Base-by-base conservation (phyloP, 1,284 basidiomycete genomes). In the Leccinum pachyderme region DNA sequence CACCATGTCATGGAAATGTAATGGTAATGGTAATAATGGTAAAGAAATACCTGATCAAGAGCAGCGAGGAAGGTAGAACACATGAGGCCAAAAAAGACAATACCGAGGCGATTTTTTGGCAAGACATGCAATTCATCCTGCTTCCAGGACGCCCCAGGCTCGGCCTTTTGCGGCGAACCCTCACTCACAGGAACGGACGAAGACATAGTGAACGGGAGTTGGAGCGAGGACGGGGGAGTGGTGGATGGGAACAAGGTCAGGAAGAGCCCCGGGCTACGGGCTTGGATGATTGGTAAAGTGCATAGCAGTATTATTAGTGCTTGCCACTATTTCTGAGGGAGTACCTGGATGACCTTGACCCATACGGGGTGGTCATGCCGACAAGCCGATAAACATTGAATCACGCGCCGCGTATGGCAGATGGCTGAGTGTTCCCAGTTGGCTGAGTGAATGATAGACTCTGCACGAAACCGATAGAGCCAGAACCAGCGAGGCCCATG, bases 41-140 rank as follows among this genome's bases (percentile, higher is more conserved):
- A 5, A 31, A 32, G 25, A 62, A 63, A 52, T 55, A 81, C 82
- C 71, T 84, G 82, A 63, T 84, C 82, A 48, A 83, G 73, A 9
- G 82, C 81, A 15, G 80, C 81, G 33, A 88, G 69, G 61, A 87
- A 86, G 7, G 78, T 72, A 27, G 72, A 72, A 35, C 76, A 71
- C 76, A 83, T 82, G 35, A 86, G 67, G n/a, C 81, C 82, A 39
- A 73, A 63, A 54, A 83, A 81, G 5, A 86, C 82, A 11, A 86
- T 68, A 13, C 71, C 59, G 25, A 87, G 67, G 13, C 76, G 75
- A 65, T 83, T 84, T 55, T 82, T 74, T 4, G 83, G 83, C 2
- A 84, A 61, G 9, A 77, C 65, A 49, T 84, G 81, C 6, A 75
- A 71, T 57, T 85, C 83, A 11, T 74, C 64, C 12, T 61, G 69